Evolutionary conservation across 371 early-diverging fungal species (phyloP), one percentile per base, ranked within the genome.

Genomic region (Syncephalastrum sp.): DNA sequence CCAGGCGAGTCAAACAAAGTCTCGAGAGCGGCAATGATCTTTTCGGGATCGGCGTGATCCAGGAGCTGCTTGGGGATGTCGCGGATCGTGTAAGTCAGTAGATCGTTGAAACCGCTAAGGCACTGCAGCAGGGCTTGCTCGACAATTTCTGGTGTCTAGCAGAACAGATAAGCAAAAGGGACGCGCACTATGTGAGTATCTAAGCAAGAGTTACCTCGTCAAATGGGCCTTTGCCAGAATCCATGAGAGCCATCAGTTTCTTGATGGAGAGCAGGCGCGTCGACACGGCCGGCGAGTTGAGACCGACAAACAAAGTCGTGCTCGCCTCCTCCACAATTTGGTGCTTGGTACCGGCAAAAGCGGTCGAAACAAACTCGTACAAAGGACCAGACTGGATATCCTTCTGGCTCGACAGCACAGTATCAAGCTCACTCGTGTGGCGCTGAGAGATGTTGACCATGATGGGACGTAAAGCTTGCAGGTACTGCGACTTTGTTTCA

Each of bases 251-350:
- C 17, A 69, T 64, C 21, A 91, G 56, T 56, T 84, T 83, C 50
- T 84, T 75, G 21, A 89, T 54, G 19, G 88, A 89, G 27, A 85
- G 54, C 21, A 90, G 61, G 33, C 90, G 86, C 23, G 85, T 77
- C 1, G 76, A 68, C 0, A 78, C 55, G 24, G 89, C 79, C 14
- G 84, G 75, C 53, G 89, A 88, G 57, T 88, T 82, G 52, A 92
- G 70, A 61, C 86, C 84, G 46, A 91, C 78, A 50, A 81, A 89
- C 12, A 92, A 64, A 0, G 89, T 87, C 0, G 91, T 88, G 57
- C 83, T 84, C 41, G 85, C 76, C 50, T 88, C 87, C 60, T 75
- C 68, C 23, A 90, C 63, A 8, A 88, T 68, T 56, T 87, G 80
- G 52, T 86, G 84, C 10, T 81, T 62, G 21, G 89, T 87, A 25